Base-by-base conservation (phyloP, 2,329 filamentous ascomycete genomes). In the Akanthomyces muscarius region DNA sequence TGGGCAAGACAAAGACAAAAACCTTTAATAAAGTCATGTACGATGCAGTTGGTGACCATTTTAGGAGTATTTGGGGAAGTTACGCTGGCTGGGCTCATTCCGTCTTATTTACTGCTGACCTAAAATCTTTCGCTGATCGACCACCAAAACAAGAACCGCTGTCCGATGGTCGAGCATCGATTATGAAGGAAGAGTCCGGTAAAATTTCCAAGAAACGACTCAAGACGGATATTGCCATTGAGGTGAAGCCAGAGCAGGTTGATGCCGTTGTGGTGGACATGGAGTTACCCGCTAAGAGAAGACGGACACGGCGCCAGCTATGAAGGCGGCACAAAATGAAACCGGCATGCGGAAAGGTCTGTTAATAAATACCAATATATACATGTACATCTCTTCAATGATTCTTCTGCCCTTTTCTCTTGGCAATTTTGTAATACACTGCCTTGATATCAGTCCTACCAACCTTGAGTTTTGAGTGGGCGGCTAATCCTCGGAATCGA, bases 41-140 rank as follows among this genome's bases (percentile, higher is more conserved):
- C 71, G 89, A 95, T 72, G 91, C 92, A 0, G 87, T 99, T 16
- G 95, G 90, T 0, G 90, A 96, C 66, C 90, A 96, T 70, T 99
- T 99, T 70, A 85, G 95, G 62, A 82, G 82, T 44, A 81, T 98
- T 0, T 99, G 96, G 95, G 95, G 95, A 0, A 85, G 89, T 64
- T 91, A 98, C 70, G 95, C 95, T 1, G 95, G 95, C 1, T 99
- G 96, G 96, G 95, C 96, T 11, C 95, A 99, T 77, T 96, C 91
- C 3, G 95, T 99, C 10, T 81, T 99, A 14, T 99, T 99, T 71
- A 96, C 95, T 0, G 96, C 95, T 0, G 93, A 99, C 71, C 75
- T 99, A 63, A 90, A 86, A 71, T 86, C 91, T 0, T 98, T 98
- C 71, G 89, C 92, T 0, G 89, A 91, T 67, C 82, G 84, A 18